Evolutionary conservation across 768 basidiomycete species (phyloP).

Genomic region (Termitomyces sp.): DNA sequence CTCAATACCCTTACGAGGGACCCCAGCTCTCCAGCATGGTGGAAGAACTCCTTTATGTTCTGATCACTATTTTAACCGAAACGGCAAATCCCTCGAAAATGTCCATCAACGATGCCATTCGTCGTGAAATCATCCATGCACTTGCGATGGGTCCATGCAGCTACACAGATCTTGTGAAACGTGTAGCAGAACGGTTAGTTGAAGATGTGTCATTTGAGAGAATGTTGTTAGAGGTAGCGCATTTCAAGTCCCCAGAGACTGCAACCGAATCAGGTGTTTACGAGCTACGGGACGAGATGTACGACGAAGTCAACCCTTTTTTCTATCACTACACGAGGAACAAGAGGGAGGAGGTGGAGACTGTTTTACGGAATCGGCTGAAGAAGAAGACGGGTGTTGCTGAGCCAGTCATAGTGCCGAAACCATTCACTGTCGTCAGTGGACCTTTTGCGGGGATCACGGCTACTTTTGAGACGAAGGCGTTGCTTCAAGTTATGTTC

Average conservation of each 20-base stretch:
- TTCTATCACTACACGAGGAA: slow-evolving; percentile 96
- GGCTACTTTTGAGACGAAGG: slow-evolving; percentile 60
- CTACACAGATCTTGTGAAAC: slow-evolving; percentile 87
- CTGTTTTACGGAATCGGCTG: slow-evolving; percentile 57
- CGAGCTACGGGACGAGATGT: slow-evolving; percentile 77
- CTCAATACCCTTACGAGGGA: slow-evolving; percentile 59
- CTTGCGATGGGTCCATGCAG: slow-evolving; percentile 83
- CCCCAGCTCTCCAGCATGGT: slow-evolving; percentile 77
- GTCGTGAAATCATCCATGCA: slow-evolving; percentile 85
- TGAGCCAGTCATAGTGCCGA: slow-evolving; percentile 75
- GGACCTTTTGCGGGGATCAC: slow-evolving; percentile 70
- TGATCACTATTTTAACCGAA: slow-evolving; percentile 86
- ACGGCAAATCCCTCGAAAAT: slow-evolving; percentile 67
- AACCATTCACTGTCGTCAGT: slow-evolving; percentile 51
- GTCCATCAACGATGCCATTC: slow-evolving; percentile 55
- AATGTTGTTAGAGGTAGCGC: slow-evolving; percentile 72
- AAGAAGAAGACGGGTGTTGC: slow-evolving; percentile 56
- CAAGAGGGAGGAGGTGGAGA: slow-evolving; percentile 87
- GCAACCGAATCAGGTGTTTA: slow-evolving; percentile 81
- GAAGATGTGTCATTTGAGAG: slow-evolving; percentile 81
- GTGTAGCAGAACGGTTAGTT: slow-evolving; percentile 82
- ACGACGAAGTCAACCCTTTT: slow-evolving; percentile 89
- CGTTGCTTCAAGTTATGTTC: slow-evolving; percentile 77
- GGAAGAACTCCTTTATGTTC: slow-evolving; percentile 84
- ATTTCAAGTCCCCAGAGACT: slow-evolving; percentile 76